Conservation (phyloP, 495 filamentous ascomycete species). For the Neurospora sp. region DNA sequence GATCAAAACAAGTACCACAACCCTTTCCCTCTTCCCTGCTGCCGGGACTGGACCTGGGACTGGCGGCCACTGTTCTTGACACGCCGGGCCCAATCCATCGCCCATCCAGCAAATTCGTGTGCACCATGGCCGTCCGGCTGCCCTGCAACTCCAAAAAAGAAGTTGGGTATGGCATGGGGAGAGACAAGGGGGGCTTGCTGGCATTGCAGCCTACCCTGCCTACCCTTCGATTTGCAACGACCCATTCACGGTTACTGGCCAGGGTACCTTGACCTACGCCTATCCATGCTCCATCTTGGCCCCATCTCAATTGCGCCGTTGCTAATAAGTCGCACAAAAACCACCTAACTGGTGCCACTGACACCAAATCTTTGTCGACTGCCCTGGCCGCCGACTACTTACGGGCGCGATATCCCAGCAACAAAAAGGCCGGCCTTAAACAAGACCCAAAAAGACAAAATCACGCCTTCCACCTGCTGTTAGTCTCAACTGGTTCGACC, state of each 20-base stretch:
- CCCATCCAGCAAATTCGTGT: not conserved
- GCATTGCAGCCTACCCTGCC: conserved; percentile 24
- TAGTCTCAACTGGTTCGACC: not conserved
- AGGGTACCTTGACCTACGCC: conserved; percentile 25
- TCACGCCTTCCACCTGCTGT: not conserved
- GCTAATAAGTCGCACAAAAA: conserved; percentile 44
- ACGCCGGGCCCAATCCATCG: not conserved
- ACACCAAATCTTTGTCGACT: conserved; percentile 34
- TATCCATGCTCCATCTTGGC: conserved; percentile 28
- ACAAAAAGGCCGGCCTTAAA: conserved; percentile 3
- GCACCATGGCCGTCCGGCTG: conserved; percentile 1
- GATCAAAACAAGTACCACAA: not conserved
- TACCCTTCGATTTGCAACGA: conserved; percentile 26
- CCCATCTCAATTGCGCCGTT: conserved; percentile 27
- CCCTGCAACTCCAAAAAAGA: not conserved
- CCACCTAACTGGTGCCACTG: conserved; percentile 35
- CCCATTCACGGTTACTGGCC: conserved; percentile 18
- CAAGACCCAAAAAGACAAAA: conserved; percentile 2
- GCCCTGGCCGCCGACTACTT: conserved; percentile 5
- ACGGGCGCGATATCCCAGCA: not conserved
- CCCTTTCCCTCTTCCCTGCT: not conserved
- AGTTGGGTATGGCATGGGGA: not conserved
- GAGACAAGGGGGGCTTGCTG: conserved; percentile 21
- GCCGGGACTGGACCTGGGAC: not conserved
- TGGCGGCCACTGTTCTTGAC: not conserved